A percentile compares a stretch with the other conserved stretches of the same genome.
These are phyloP conservation scores for Tolypocladium nubicola DNA, from an alignment of 2,329 filamentous ascomycete species.

Conservation along the genomic window DNA sequence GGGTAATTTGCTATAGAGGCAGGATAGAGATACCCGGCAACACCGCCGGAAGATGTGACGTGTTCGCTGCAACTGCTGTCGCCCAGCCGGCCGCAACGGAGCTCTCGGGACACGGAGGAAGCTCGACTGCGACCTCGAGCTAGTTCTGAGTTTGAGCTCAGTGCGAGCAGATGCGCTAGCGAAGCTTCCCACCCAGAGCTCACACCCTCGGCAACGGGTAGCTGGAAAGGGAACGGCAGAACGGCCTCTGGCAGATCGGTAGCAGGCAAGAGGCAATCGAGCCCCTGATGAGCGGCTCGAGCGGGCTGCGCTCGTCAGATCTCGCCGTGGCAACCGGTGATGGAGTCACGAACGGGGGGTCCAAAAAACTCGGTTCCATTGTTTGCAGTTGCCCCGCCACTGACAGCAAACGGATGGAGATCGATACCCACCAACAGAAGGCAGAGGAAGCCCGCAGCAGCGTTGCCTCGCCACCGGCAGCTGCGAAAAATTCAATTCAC, in stretches of 20 bases:
- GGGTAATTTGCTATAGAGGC: too few relatives aligned
- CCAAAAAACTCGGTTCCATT: not conserved
- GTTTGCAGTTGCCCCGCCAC: not conserved
- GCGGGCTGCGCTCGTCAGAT: not conserved
- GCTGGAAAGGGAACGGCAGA: too few relatives aligned
- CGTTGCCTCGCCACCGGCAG: conserved; percentile 5
- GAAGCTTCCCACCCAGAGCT: not conserved
- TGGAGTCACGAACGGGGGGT: not conserved
- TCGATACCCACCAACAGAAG: not conserved
- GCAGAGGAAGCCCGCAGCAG: not conserved
- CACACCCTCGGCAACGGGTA: not conserved
- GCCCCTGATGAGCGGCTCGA: not conserved
- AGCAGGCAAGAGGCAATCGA: not conserved
- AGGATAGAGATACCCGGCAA: too few relatives aligned
- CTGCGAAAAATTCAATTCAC: conserved; percentile 3
- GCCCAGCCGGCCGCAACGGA: too few relatives aligned
- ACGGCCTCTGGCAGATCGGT: too few relatives aligned
- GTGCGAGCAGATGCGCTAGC: not conserved
- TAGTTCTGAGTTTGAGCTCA: not conserved
- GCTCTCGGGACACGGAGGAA: too few relatives aligned
- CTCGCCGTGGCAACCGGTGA: not conserved
- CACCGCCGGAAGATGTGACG: too few relatives aligned
- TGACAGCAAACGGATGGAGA: not conserved
- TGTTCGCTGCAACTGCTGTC: too few relatives aligned
- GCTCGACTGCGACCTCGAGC: not conserved